Evolutionary conservation across 2,329 filamentous ascomycete species (phyloP), one percentile per base, ranked within the genome.

Genomic region (Onygenales sp.): DNA sequence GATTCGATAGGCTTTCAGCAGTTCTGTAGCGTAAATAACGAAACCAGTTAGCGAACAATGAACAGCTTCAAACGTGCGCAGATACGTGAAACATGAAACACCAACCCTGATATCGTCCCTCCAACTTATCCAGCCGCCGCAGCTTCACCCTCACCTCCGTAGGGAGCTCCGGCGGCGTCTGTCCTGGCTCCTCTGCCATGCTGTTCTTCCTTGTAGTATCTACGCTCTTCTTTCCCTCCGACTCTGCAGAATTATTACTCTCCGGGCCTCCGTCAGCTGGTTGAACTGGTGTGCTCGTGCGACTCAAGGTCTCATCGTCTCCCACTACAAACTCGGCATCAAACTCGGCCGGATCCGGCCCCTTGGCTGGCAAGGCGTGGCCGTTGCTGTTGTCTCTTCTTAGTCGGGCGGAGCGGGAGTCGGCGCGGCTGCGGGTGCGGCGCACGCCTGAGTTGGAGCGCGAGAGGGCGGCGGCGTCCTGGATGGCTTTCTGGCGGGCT

Each of bases 1-100:
- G 59, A 91, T 85, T 57, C 90, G 83, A 71, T 98, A 98, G 7
- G 92, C 95, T 54, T 89, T 86, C 49, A 97, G 77, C 0, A 98
- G 78, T 64, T 97, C 92, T 89, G 60, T 35, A 43, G 7, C 45
- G 27, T 46, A 32, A 27, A 46, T 43, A 50, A 35, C 17, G 27
- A 42, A 17, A 7, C 33, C 10, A 47, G n/a, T 39, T 14, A 42
- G 35, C 11, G 5, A 27, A 48, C 33, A 3, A 14, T 41, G 10
- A 32, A 52, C 1, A 41, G 38, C 2, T 41, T 2, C 43, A 51
- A 51, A 17, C 14, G 14, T 14, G 14, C 2, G 14, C 17, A 21
- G 7, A 43, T 36, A 13, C 3, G 31, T 5, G 33, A 9, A 13
- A 41, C 11, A 14, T 41, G 2, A 10, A 11, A 43, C 6, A 51